phyloP scores from a whole-genome alignment of 495 filamentous ascomycete genomes.

The Aspergillus carlsbadensis region DNA sequence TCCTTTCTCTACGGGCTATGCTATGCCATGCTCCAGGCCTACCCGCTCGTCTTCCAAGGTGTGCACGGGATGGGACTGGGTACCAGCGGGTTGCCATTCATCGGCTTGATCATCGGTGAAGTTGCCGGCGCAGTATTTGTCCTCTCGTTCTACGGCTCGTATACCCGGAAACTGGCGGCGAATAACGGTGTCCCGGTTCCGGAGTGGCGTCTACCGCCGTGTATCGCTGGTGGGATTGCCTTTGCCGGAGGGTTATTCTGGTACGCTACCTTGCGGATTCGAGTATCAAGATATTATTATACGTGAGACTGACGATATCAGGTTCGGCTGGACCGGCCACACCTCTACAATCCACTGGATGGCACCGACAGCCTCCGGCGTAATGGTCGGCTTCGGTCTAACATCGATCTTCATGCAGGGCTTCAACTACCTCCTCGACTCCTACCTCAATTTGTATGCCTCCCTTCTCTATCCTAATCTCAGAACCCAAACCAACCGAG shows the following conservation, averaged over 20 bases:
- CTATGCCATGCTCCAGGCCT: conserved; percentile 33
- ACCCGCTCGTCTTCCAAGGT: conserved; percentile 31
- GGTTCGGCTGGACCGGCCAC: conserved; percentile 40
- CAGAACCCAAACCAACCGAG: neutral
- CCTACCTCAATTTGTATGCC: conserved; percentile 62
- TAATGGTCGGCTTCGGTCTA: conserved; percentile 30
- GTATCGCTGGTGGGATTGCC: conserved; percentile 46
- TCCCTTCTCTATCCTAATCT: conserved; percentile 14
- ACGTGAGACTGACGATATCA: conserved; percentile 16
- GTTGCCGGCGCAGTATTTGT: conserved; percentile 23
- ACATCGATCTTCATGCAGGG: conserved; percentile 33
- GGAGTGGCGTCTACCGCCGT: conserved; percentile 37
- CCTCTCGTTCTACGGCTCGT: conserved; percentile 23
- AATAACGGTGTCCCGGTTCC: conserved; percentile 29
- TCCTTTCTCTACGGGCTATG: conserved; percentile 41
- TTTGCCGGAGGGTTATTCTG: conserved; percentile 54
- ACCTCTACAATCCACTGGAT: conserved; percentile 32
- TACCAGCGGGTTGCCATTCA: conserved; percentile 29
- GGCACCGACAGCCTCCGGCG: conserved; percentile 25
- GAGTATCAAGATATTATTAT: neutral
- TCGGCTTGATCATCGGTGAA: conserved; percentile 33
- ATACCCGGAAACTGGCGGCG: conserved; percentile 24
- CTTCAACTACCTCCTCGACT: conserved; percentile 36
- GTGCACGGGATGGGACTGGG: conserved; percentile 30
- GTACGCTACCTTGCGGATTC: conserved; percentile 18